Base-by-base conservation (phyloP, 1,284 basidiomycete genomes). In the Violaceomyces palustris region DNA sequence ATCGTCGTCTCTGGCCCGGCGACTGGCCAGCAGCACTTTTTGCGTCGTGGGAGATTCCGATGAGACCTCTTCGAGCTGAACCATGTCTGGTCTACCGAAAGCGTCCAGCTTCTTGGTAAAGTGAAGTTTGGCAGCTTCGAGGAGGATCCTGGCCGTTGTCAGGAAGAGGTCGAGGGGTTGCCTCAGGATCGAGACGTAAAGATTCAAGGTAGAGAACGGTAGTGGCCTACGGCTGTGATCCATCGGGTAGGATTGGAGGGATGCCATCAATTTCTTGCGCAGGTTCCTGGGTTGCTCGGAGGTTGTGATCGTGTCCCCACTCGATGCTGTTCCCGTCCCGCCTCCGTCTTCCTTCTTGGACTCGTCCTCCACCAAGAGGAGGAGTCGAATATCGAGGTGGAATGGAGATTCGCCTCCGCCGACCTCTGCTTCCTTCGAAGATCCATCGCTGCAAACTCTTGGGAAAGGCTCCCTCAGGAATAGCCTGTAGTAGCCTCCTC, bases 121-220 rank as follows among this genome's bases (percentile, higher is more conserved):
- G 64, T 87, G 85, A 39, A 87, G 69, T n/a, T 78, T 77, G 72
- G 77, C 80, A 0, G 86, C 85, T 41, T 85, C 78, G 42, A 79
- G 82, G 3, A 83, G 69, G 40, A 87, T 87, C n/a, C 85, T 76
- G 1, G 79, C 76, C 38, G 82, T 76, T 0, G 82, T 80, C 10
- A 84, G 73, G 21, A 86, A 72, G 6, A 87, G 77, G 14, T 76
- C 76, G 35, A 84, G 74, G 0, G 85, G 86, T 22, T 68, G 66
- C 4, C 57, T 72, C 1, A 74, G 41, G 10, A 86, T 72, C 0
- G 78, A 73, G 0, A 42, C 38, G 17, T 83, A 58, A 5, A 85
- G 74, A 12, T 75, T 69, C 1, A 39, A 8, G 0, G 79, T 61
- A 0, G 78, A 77, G 6, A 84, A 74, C 2, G 79, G 79, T 55